These are phyloP conservation scores for Eimeria acervulina DNA, from an alignment of 169 alveolate genomes.

Conservation along the genomic window DNA sequence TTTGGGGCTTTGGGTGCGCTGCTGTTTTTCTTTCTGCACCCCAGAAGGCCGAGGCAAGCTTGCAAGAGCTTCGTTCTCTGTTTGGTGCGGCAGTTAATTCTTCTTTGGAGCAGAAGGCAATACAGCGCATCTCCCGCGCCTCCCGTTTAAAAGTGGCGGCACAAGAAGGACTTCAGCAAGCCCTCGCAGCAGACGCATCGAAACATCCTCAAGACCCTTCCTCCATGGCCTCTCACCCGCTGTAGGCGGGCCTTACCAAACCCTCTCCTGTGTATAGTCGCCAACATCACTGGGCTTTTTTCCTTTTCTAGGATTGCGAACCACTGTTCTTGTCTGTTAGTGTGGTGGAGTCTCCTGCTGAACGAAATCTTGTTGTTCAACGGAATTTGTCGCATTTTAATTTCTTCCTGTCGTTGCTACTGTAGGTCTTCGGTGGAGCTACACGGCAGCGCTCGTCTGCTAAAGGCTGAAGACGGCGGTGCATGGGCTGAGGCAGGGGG, in stretches of 20 bases:
- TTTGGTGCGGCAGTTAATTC: conserved; percentile 75
- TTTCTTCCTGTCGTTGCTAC: not conserved
- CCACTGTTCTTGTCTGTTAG: not conserved
- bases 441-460: conserved; percentile 53
- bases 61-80: conserved; percentile 75
- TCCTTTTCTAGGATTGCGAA: not conserved
- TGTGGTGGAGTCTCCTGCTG: not conserved
- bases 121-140: conserved; percentile 81
- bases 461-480: conserved; percentile 30
- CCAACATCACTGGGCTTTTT: not conserved
- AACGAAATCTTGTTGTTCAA: not conserved
- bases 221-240: conserved; percentile 7
- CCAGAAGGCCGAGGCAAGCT: conserved; percentile 81
- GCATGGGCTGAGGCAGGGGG: conserved; percentile 64
- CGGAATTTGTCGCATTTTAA: too few relatives aligned
- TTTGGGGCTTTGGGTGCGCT: not conserved
- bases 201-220: conserved; percentile 18
- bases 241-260: not conserved
- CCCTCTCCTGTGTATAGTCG: not conserved
- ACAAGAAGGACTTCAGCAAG: conserved; percentile 70
- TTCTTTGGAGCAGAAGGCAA: conserved; percentile 72
- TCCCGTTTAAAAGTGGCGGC: conserved; percentile 76
- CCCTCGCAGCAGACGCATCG: conserved; percentile 35
- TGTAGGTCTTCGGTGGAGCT: conserved; percentile 32
- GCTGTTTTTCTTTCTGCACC: not conserved